These are phyloP conservation scores for Apostasia shenzhenica DNA, from an alignment of 106 monocot genomes.

Conservation along the genomic window DNA sequence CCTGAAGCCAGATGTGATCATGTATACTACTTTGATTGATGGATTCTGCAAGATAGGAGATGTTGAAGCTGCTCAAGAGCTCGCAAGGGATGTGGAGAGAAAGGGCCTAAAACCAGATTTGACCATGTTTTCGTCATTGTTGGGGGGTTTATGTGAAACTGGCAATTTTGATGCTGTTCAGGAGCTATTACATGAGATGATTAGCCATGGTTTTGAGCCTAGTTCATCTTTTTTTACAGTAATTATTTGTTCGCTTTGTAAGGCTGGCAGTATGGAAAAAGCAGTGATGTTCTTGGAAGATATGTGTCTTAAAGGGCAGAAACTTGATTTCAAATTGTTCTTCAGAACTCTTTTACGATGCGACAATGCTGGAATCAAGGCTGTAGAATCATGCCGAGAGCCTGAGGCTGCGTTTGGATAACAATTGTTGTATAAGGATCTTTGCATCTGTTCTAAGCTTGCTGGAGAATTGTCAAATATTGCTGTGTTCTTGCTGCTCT, in stretches of 20 bases:
- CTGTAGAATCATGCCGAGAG: not conserved
- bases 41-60: slow-evolving; percentile 24
- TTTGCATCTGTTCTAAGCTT: no score
- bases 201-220: slow-evolving; percentile 22
- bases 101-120: slow-evolving; percentile 17
- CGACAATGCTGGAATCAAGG: not conserved
- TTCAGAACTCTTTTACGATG: slow-evolving; percentile 10
- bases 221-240: slow-evolving; percentile 16
- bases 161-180: slow-evolving; percentile 14
- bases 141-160: slow-evolving; percentile 20
- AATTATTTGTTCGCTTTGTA: slow-evolving; percentile 15
- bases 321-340: slow-evolving; percentile 10
- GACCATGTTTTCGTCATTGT: slow-evolving; percentile 17
- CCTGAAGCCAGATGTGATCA: slow-evolving; percentile 9
- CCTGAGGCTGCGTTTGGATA: not conserved
- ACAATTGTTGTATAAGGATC: not conserved
- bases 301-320: slow-evolving; percentile 18
- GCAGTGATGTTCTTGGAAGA: slow-evolving; percentile 17
- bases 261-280: slow-evolving; percentile 13
- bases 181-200: slow-evolving; percentile 14
- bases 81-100: slow-evolving; percentile 4
- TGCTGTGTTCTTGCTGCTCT: slow-evolving; percentile 17
- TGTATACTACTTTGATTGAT: slow-evolving; percentile 20
- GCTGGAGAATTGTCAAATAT: not conserved
- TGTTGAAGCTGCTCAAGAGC: slow-evolving; percentile 15